A percentile compares a stretch with the other conserved stretches of the same genome.
phyloP scores from a whole-genome alignment of 2,329 filamentous ascomycete species.

The Pleurostoma richardsiae region DNA sequence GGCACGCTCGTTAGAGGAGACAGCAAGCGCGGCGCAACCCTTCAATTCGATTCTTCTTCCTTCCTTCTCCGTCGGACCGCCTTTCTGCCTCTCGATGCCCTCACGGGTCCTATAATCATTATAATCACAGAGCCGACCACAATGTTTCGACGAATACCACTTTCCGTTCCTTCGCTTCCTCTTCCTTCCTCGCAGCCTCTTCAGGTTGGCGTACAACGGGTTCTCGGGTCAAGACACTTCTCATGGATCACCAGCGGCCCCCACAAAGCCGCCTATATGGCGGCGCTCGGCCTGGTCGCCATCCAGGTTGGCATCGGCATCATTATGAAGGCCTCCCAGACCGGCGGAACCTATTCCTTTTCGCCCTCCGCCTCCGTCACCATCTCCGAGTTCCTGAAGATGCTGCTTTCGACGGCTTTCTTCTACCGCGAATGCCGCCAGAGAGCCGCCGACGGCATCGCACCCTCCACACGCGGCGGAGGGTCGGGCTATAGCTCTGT shows the following conservation, averaged over 20 bases:
- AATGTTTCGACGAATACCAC: no score
- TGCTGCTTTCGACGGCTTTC: conserved; percentile 20
- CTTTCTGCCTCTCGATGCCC: no score
- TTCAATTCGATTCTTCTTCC: no score
- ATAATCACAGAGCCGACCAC: no score
- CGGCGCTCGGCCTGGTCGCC: conserved; percentile 19
- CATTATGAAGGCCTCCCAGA: conserved; percentile 22
- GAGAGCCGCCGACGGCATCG: conserved; percentile 9
- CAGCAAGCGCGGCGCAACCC: no score
- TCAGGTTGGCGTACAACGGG: no score
- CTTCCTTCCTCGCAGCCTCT: no score
- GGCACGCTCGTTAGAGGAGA: no score
- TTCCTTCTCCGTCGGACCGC: no score
- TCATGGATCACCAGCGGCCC: conserved; percentile 6
- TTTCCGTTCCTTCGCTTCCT: no score
- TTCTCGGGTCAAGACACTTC: not conserved
- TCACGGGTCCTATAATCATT: no score
- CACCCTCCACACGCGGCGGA: conserved; percentile 10
- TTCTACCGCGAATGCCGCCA: conserved; percentile 19
- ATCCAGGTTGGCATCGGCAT: conserved; percentile 28
- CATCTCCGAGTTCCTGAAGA: conserved; percentile 25
- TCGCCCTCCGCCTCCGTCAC: conserved; percentile 23
- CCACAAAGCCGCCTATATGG: conserved; percentile 11
- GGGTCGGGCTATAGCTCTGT: conserved; percentile 9
- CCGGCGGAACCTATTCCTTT: conserved; percentile 17